A percentile compares a stretch with the other conserved stretches of the same genome.
phyloP scores from a whole-genome alignment of 139 green algal species.

The Diplosphaera chodatii region DNA sequence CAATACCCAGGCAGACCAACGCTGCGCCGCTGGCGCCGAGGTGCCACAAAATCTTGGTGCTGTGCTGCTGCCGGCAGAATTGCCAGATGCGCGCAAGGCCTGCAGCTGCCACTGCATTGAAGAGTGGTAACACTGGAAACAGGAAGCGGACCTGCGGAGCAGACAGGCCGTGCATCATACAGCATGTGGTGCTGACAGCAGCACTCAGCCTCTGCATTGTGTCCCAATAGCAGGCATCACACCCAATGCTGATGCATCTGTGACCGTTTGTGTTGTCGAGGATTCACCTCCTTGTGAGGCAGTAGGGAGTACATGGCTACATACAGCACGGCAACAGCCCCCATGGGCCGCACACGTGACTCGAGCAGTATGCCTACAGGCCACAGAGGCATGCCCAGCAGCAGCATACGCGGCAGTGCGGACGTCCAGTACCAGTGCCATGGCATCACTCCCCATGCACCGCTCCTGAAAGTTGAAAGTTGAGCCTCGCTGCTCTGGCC shows the following conservation, averaged over 20 bases:
- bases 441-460: conserved; percentile 66
- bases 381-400: conserved; percentile 38
- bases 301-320: conserved; percentile 58
- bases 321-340: no score
- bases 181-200: no score
- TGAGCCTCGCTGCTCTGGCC: no score
- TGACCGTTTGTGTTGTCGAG: no score
- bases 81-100: conserved; percentile 26
- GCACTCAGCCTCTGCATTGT: no score
- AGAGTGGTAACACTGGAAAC: conserved; percentile 68
- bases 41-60: background rate
- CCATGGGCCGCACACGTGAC: no score
- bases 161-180: no score
- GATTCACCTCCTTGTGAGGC: conserved; percentile 73
- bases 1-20: background rate
- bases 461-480: no score
- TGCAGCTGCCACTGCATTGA: conserved; percentile 60
- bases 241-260: no score
- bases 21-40: background rate
- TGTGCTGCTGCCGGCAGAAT: conserved; percentile 5
- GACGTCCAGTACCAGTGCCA: conserved; percentile 67
- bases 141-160: conserved; percentile 76
- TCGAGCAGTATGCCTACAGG: conserved; percentile 6
- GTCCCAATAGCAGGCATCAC: no score
- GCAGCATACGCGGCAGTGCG: conserved; percentile 50